Evolutionary conservation across 1,284 basidiomycete genomes (phyloP).

Genomic region (Cryptococcus neoformans): DNA sequence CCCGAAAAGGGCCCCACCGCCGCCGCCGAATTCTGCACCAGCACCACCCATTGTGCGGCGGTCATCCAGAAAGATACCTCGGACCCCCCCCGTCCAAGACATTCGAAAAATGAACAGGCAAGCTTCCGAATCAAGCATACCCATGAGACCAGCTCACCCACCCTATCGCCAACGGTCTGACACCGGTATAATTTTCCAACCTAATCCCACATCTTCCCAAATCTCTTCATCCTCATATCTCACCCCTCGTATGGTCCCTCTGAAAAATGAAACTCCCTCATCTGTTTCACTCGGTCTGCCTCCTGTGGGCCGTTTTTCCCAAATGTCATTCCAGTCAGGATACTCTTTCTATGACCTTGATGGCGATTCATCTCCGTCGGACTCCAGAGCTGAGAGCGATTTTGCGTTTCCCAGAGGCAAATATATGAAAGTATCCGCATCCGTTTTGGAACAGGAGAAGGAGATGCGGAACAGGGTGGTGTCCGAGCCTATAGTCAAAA

Average conservation of each 20-base stretch:
- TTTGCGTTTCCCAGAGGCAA: constrained; percentile 14
- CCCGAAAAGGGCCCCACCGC: constrained; percentile 28
- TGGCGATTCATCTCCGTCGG: constrained; percentile 15
- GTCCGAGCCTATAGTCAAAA: constrained; percentile 7
- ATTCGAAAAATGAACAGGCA: constrained; percentile 1
- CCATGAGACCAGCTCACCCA: neutral
- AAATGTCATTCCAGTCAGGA: constrained; percentile 33
- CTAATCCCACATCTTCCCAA: neutral
- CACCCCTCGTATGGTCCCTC: constrained; percentile 21
- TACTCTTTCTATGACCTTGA: constrained; percentile 42
- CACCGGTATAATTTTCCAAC: too few relatives aligned
- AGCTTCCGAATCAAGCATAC: neutral
- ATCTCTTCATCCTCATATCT: neutral
- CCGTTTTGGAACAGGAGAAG: constrained; percentile 16
- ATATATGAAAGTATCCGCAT: constrained; percentile 31
- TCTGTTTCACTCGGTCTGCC: neutral
- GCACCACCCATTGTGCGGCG: neutral
- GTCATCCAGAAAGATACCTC: neutral
- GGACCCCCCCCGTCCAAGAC: constrained; percentile 3
- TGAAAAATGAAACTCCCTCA: constrained; percentile 17
- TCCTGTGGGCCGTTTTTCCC: constrained; percentile 14
- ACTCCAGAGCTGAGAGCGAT: constrained; percentile 15
- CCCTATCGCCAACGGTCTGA: neutral
- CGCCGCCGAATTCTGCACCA: constrained; percentile 11
- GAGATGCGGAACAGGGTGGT: constrained; percentile 14